phyloP scores from a whole-genome alignment of 192 early-diverging fungal genomes.

The Mortierella hygrophila region DNA sequence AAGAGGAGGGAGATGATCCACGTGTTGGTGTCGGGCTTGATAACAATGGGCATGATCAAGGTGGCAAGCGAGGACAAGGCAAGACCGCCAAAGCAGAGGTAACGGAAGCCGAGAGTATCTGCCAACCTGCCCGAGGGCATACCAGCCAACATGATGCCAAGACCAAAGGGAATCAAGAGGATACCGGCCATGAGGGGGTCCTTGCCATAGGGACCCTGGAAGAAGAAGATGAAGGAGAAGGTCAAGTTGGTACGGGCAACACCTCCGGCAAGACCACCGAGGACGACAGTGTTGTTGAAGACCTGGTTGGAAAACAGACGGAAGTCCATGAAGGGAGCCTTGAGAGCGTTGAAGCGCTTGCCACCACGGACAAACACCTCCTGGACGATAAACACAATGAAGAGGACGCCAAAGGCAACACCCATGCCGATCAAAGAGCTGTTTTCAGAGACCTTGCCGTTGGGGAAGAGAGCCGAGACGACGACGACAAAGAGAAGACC shows the following conservation, averaged over 20 bases:
- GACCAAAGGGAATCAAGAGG: conserved; percentile 45
- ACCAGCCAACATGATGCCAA: conserved; percentile 53
- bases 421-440: conserved; percentile 50
- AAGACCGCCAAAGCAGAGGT: conserved; percentile 41
- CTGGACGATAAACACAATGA: conserved; percentile 41
- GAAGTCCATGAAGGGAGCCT: conserved; percentile 49
- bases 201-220: conserved; percentile 51
- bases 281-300: conserved; percentile 54
- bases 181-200: conserved; percentile 54
- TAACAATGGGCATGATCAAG: conserved; percentile 49
- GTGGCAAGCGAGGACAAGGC: conserved; percentile 35
- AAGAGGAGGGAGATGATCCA: conserved; percentile 46
- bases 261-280: conserved; percentile 49
- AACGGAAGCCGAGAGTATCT: conserved; percentile 45
- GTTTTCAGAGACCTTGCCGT: conserved; percentile 52
- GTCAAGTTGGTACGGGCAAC: conserved; percentile 55
- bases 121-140: conserved; percentile 46
- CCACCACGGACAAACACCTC: conserved; percentile 39
- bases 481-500: conserved; percentile 45
- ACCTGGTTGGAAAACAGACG: conserved; percentile 39
- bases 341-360: conserved; percentile 33
- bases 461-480: conserved; percentile 43
- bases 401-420: conserved; percentile 47
- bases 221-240: conserved; percentile 52
- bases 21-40: conserved; percentile 50